These are phyloP conservation scores for Ottelia alismoides DNA, from an alignment of 106 monocot species.

Conservation along the genomic window DNA sequence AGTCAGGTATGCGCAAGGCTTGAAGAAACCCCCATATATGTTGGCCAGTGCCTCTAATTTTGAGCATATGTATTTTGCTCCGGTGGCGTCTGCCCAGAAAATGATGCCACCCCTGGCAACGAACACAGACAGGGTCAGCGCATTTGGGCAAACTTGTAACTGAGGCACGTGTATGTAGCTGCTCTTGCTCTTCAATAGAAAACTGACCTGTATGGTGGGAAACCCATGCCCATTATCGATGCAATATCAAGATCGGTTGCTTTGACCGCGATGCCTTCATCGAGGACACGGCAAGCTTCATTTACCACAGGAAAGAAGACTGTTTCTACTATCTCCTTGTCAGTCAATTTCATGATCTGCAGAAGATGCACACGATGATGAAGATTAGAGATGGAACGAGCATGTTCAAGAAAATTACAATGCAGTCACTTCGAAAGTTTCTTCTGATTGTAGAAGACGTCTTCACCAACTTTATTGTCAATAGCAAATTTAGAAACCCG, in stretches of 20 bases:
- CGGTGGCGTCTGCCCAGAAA: conserved; percentile 83
- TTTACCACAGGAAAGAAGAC: conserved; percentile 84
- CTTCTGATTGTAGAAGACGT: too few relatives aligned
- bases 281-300: conserved; percentile 79
- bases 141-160: neutral
- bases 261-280: conserved; percentile 80
- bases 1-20: conserved; percentile 62
- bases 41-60: conserved; percentile 58
- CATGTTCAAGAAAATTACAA: too few relatives aligned
- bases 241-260: conserved; percentile 89
- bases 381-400: too few relatives aligned
- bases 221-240: conserved; percentile 85
- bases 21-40: conserved; percentile 65
- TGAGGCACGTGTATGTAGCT: too few relatives aligned
- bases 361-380: too few relatives aligned
- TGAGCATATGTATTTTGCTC: conserved; percentile 49
- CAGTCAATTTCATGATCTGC: conserved; percentile 51
- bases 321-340: conserved; percentile 77
- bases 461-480: too few relatives aligned
- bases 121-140: neutral
- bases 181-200: neutral
- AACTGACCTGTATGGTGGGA: conserved; percentile 73
- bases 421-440: too few relatives aligned
- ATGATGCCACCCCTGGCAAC: conserved; percentile 67
- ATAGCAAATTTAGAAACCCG: too few relatives aligned